phyloP scores from a whole-genome alignment of 768 basidiomycete genomes.

The Boletus sp. region DNA sequence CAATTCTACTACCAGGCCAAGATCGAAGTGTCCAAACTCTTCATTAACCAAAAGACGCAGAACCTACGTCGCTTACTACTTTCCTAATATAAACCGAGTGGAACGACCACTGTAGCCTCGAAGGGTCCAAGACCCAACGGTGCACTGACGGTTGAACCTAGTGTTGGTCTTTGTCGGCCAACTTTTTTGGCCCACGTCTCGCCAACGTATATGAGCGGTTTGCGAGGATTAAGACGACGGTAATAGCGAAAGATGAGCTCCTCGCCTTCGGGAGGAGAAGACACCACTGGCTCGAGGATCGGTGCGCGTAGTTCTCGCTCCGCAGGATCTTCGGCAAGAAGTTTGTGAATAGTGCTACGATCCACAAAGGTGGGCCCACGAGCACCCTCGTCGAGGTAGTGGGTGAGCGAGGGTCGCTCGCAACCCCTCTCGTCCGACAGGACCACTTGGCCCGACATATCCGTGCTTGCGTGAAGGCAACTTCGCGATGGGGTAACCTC shows the following conservation, averaged over 20 bases:
- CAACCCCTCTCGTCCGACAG: not conserved
- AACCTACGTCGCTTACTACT: too few species aligned
- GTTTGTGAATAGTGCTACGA: not conserved
- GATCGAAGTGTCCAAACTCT: too few species aligned
- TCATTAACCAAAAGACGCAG: too few species aligned
- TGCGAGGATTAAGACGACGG: not conserved
- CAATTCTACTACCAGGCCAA: too few species aligned
- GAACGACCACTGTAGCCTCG: too few species aligned
- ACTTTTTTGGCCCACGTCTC: conserved; percentile 10
- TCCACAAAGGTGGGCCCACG: conserved; percentile 11
- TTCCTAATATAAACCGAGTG: too few species aligned
- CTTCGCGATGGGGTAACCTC: not conserved
- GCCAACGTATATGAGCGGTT: conserved; percentile 6
- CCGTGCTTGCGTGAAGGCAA: not conserved
- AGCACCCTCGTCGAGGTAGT: conserved; percentile 10
- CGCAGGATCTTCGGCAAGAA: not conserved
- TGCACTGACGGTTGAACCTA: too few species aligned
- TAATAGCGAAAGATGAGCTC: conserved; percentile 6
- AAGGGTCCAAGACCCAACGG: too few species aligned
- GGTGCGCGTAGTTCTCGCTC: conserved; percentile 4
- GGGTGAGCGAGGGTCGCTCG: not conserved
- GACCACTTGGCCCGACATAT: not conserved
- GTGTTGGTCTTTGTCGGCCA: too few species aligned
- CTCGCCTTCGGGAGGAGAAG: conserved; percentile 6
- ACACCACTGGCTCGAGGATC: not conserved